Evolutionary conservation across 805 yeast genomes (phyloP), one percentile per base, ranked within the genome.

Genomic region (Schizosaccharomyces octosporus): DNA sequence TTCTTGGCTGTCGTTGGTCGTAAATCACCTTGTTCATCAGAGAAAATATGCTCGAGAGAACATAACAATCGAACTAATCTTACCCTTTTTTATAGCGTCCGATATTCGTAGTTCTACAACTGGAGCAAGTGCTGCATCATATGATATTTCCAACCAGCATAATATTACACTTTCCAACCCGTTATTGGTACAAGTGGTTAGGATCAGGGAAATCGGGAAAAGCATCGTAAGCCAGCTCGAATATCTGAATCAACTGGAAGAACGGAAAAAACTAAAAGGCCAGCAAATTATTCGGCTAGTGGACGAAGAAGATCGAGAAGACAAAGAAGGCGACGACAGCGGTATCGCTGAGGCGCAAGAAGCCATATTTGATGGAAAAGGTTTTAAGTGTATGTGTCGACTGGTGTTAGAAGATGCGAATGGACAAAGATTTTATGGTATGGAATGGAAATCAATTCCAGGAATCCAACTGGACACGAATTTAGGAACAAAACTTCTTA

Each of bases 331-430:
- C 5, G 57, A 45, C n/a, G 61, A 59, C 32, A 29, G 39, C 36
- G 61, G 55, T 59, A 21, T 45, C 6, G 57, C 36, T 27, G 61
- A 59, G 41, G 55, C 48, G 6, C 57, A 51, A 24, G 57, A 51
- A 19, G 57, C 57, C 19, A 17, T 51, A 29, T 17, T 19, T 7
- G 32, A 29, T 13, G 57, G 36, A 51, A 24, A 21, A 29, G 57
- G 27, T 7, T 51, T 51, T 9, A 51, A 51, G 32, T 24, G 7
- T 24, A 51, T 51, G 31, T 51, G 57, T 4, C 31, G 36, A 29
- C 11, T 51, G 19, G 27, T 51, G 15, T 29, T 51, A 17, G 57
- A 51, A 51, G 57, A 51, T 17, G 31, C 57, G 4, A 21, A 51
- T 9, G 57, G 57, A 17, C 57, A 51, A 29, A 21, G 57, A 29